Evolutionary conservation across 345 rosid species (phyloP).

Genomic region (Rhodomyrtus tomentosa): DNA sequence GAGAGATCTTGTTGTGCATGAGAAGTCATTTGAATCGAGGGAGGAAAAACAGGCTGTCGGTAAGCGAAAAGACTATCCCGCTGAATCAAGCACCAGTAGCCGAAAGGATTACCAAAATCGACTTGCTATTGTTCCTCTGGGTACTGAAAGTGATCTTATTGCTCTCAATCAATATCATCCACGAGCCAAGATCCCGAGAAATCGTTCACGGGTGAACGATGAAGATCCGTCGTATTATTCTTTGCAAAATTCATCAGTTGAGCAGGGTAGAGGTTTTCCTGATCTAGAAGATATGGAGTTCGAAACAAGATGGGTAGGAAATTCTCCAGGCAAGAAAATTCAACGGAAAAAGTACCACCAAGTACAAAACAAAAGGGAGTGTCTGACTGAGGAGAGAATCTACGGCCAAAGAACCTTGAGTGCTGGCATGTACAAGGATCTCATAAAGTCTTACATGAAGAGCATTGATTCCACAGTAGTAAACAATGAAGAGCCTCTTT

Average conservation of each 20-base stretch:
- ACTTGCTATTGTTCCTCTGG: conserved; percentile 31
- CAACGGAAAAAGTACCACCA: conserved; percentile 8
- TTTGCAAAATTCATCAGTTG: neutral
- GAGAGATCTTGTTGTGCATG: conserved; percentile 2
- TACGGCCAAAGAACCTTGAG: conserved; percentile 41
- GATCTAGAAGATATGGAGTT: conserved; percentile 37
- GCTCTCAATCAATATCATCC: conserved; percentile 24
- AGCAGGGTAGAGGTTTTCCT: conserved; percentile 8
- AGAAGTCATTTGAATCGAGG: neutral
- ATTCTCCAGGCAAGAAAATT: conserved; percentile 9
- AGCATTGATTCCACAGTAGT: conserved; percentile 48
- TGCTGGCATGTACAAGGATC: conserved; percentile 61
- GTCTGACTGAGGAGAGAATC: conserved; percentile 14
- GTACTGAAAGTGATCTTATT: conserved; percentile 18
- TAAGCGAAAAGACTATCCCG: neutral
- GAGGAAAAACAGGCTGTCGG: neutral
- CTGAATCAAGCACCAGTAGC: neutral
- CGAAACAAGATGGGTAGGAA: conserved; percentile 29
- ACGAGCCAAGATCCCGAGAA: conserved; percentile 12
- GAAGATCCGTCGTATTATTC: conserved; percentile 16
- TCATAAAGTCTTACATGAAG: conserved; percentile 67
- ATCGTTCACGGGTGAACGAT: conserved; percentile 4
- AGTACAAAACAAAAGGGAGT: conserved; percentile 4
- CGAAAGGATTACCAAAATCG: conserved; percentile 1
- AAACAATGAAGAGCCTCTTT: conserved; percentile 31